Base-by-base conservation (phyloP, 2,329 filamentous ascomycete genomes). In the Penicillium sp. region DNA sequence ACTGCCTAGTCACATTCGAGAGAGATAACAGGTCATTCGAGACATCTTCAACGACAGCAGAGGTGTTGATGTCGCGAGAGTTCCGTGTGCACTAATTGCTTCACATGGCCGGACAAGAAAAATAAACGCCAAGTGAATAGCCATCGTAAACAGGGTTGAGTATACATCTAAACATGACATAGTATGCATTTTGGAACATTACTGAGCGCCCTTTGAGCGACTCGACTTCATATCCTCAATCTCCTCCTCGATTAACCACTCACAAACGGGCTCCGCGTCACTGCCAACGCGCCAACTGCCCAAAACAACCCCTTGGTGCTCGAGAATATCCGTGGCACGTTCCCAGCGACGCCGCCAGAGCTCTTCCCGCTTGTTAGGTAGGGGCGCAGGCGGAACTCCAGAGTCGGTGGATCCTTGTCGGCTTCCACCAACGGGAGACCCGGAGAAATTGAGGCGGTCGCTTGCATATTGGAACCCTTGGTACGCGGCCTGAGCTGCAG, bases 271-370 rank as follows among this genome's bases (percentile, higher is more conserved):
- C 59, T 77, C 70, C 7, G 72, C 75, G 66, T 81, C 79, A 22
- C 63, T 66, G 1, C 79, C 79, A 7, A 75, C 72, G 45, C 77
- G 72, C 79, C 79, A 81, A 54, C 70, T 76, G 38, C 71, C 67
- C 18, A 81, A 60, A 9, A 77, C 67, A 18, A 81, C 76, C 1
- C 74, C 75, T 16, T 74, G 67, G 5, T 72, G 61, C 2, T 71
- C 67, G 34, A 81, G 68, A 14, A 78, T 71, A 4, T 75, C 72
- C 27, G 73, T 73, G 0, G 79, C 76, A 4, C 76, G 68, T 40
- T 71, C 73, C 79, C 78, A 81, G 31, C 79, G 72, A 24, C 78
- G 72, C 40, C 70, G 69, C 79, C 79, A 81, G 8, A 79, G 63
- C 52, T 81, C 79, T 52, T 80, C 75, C 8, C 78, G 77, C 53